These are phyloP conservation scores for Xylaria flabelliformis DNA, from an alignment of 495 filamentous ascomycete genomes.

Conservation along the genomic window DNA sequence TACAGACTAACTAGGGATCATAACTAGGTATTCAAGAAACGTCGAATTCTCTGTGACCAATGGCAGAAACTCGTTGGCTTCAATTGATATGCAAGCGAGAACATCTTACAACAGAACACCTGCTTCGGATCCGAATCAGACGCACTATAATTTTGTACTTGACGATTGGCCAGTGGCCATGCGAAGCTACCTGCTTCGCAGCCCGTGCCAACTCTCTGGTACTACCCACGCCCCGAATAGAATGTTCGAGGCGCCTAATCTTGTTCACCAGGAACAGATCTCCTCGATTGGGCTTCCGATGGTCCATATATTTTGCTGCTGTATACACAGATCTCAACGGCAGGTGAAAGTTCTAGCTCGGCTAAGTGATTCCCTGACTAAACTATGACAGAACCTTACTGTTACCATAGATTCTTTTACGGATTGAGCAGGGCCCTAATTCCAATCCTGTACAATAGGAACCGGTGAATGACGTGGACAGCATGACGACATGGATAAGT, in stretches of 20 bases:
- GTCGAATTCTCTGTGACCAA: background rate
- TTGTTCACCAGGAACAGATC: background rate
- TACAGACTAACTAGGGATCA: background rate
- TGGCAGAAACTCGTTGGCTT: background rate
- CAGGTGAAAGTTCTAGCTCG: background rate
- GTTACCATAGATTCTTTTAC: background rate
- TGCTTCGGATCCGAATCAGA: conserved; percentile 20
- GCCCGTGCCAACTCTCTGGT: conserved; percentile 15
- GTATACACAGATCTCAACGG: background rate
- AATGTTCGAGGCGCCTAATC: background rate
- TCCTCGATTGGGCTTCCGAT: background rate
- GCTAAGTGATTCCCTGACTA: background rate
- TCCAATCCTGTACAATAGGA: background rate
- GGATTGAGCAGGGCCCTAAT: background rate
- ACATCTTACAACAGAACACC: conserved; percentile 12
- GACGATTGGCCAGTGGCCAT: background rate
- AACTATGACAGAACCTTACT: background rate
- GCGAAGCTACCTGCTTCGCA: conserved; percentile 5
- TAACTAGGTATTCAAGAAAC: background rate
- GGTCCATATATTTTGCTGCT: background rate
- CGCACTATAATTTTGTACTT: conserved; percentile 8
- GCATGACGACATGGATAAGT: conserved; percentile 20
- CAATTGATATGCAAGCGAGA: background rate
- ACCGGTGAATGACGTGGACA: conserved; percentile 24
- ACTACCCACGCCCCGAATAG: background rate